Evolutionary conservation across 768 basidiomycete species (phyloP), one percentile per base, ranked within the genome.

Genomic region (Calocybe indica): DNA sequence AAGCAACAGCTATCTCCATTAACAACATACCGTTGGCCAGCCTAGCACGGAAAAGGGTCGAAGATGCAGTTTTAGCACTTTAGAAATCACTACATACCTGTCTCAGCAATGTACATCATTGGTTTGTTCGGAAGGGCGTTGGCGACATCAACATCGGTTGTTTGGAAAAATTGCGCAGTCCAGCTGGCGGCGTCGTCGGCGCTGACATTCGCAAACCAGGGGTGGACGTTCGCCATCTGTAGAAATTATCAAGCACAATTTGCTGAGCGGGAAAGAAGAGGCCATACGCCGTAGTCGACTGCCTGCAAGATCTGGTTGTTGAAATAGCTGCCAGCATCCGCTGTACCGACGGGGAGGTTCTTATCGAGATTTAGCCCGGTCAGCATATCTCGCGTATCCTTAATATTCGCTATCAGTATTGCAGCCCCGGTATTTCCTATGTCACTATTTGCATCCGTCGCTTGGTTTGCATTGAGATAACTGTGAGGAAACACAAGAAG

Each of bases 91-190:
- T 30, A 47, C 57, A 61, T 58, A 45, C 88, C 88, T 10, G 93
- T 96, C 72, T 99, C 96, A 1, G 95, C 96, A 50, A 98, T 96
- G 66, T 80, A 94, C 76, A 91, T 83, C 39, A 72, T 60, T 0
- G 93, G 92, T 4, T 78, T 73, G 62, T 93, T 95, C 5, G 79
- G n/a, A 14, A 87, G 70, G 0, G 52, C 45, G 7, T 66, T 53
- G 0, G 91, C 86, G n/a, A 68, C 59, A 6, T 55, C 64, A 5
- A 90, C 75, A 59, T 94, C 75, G n/a, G 66, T 75, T 7, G 72
- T 59, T 50, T 83, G 57, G 73, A 93, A 96, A 72, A 90, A 98
- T 0, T 75, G 55, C 12, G 69, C 70, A 0, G 91, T 93, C 95
- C 95, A 99, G 5, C 55, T 76, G 0, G 93, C 88, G 0, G 87